Conservation (phyloP, 2,329 filamentous ascomycete genomes). For the Sclerotinia minor region DNA sequence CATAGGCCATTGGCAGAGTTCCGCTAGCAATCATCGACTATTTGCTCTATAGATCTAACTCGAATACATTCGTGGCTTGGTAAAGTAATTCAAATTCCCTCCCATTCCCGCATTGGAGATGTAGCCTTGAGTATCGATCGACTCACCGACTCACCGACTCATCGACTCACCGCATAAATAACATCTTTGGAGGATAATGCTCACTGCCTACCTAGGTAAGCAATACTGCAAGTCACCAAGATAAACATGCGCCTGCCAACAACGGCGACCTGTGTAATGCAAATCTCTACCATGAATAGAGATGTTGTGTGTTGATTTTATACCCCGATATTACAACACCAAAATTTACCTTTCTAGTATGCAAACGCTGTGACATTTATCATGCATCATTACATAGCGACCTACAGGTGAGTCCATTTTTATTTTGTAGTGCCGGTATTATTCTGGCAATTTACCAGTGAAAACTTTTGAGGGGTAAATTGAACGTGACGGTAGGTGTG, state of each 20-base stretch:
- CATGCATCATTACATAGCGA: background rate
- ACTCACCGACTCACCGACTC: background rate
- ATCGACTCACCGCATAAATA: too few relatives aligned
- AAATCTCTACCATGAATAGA: background rate
- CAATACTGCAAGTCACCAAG: conserved; percentile 8
- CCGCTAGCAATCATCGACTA: background rate
- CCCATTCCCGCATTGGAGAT: background rate
- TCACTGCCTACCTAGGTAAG: background rate
- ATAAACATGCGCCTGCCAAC: background rate
- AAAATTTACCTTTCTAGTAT: background rate
- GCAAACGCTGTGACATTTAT: background rate
- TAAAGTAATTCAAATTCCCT: background rate
- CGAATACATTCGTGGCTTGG: conserved; percentile 1
- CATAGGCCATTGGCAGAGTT: background rate
- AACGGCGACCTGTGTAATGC: background rate
- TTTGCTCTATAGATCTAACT: background rate
- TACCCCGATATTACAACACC: background rate
- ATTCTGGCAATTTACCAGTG: conserved; percentile 9
- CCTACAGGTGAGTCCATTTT: background rate
- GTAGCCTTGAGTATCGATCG: background rate
- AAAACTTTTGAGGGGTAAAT: conserved; percentile 4
- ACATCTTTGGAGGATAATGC: background rate
- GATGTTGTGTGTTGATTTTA: background rate
- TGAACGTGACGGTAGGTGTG: background rate
- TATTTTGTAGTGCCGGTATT: background rate